phyloP scores from a whole-genome alignment of 495 filamentous ascomycete species.

The Penicillium desertorum region DNA sequence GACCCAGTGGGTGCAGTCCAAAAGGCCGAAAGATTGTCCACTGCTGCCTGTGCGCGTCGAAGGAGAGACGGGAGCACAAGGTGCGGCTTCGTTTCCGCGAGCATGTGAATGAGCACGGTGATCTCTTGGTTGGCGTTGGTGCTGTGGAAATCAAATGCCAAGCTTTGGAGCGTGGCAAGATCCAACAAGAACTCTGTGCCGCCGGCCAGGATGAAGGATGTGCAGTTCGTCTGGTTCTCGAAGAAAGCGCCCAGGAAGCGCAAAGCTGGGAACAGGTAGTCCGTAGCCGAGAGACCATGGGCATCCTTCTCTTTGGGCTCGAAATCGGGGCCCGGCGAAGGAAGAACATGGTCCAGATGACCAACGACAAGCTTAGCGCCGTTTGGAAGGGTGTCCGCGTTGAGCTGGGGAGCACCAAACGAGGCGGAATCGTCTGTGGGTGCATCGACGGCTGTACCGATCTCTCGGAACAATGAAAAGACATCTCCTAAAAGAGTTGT shows the following conservation, averaged over 20 bases:
- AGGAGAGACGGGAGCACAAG: conserved; percentile 78
- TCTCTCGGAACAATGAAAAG: conserved; percentile 36
- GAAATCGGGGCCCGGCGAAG: conserved; percentile 28
- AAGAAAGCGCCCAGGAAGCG: conserved; percentile 79
- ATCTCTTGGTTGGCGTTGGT: conserved; percentile 63
- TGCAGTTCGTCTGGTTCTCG: conserved; percentile 70
- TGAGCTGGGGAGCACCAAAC: conserved; percentile 37
- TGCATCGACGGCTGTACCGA: conserved; percentile 34
- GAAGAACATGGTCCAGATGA: conserved; percentile 32
- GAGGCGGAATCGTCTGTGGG: conserved; percentile 28
- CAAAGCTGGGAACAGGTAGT: conserved; percentile 72
- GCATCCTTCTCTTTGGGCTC: conserved; percentile 50
- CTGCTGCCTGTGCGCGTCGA: conserved; percentile 64
- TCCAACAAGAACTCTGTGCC: conserved; percentile 85
- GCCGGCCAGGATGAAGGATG: conserved; percentile 70
- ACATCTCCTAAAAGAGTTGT: conserved; percentile 31
- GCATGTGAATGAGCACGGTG: conserved; percentile 68
- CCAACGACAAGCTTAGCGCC: conserved; percentile 40
- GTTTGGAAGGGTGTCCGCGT: conserved; percentile 37
- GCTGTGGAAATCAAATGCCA: conserved; percentile 72
- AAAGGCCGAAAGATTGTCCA: conserved; percentile 67
- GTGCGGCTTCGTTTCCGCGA: conserved; percentile 81
- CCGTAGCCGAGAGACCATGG: conserved; percentile 52
- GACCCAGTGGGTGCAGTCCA: conserved; percentile 48
- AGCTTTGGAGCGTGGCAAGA: conserved; percentile 72